These are phyloP conservation scores for Penicillium aurantiogriseum DNA, from an alignment of 2,329 filamentous ascomycete genomes.

Conservation along the genomic window DNA sequence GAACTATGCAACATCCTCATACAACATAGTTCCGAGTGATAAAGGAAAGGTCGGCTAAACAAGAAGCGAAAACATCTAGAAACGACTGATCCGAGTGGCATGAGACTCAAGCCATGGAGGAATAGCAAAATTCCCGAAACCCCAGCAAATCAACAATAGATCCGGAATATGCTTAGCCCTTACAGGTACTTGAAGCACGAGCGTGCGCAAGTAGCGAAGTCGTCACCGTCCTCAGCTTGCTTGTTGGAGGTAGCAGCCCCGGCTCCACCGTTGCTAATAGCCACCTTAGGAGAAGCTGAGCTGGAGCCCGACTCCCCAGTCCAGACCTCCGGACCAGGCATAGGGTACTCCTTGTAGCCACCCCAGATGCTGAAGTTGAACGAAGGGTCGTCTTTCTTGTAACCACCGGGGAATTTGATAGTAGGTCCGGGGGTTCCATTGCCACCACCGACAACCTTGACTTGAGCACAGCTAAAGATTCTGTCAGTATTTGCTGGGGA, in stretches of 20 bases:
- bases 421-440: slow-evolving; percentile 20
- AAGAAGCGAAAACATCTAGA: background rate
- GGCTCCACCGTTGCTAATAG: background rate
- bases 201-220: background rate
- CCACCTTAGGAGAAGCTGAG: background rate
- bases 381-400: slow-evolving; percentile 18
- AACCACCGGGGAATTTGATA: slow-evolving; percentile 15
- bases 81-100: background rate
- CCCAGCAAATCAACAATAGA: background rate
- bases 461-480: slow-evolving; percentile 35
- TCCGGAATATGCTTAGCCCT: background rate
- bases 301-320: background rate
- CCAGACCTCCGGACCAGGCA: slow-evolving; percentile 21
- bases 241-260: background rate
- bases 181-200: background rate
- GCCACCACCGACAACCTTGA: slow-evolving; percentile 46
- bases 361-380: slow-evolving; percentile 19
- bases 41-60: background rate
- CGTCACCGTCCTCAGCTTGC: background rate
- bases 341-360: slow-evolving; percentile 19
- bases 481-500: background rate
- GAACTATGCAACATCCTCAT: too few species aligned
- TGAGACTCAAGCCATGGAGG: background rate
- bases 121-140: background rate
- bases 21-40: too few species aligned